Percentiles rank a stretch among this genome's conserved stretches.
Conservation (phyloP, 768 basidiomycete species). For the Galerina marginata region DNA sequence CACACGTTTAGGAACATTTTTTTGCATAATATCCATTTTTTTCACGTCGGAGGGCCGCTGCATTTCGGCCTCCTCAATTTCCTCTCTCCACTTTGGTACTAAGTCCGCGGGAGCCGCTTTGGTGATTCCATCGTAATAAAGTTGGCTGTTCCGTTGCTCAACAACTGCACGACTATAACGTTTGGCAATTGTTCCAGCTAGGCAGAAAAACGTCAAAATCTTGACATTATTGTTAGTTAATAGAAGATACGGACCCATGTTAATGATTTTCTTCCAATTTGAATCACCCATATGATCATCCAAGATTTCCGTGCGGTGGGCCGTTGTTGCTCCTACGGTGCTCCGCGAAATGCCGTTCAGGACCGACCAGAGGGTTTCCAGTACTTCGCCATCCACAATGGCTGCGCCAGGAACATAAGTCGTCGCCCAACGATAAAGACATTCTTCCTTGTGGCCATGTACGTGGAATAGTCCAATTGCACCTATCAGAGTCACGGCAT, state of each 20-base stretch:
- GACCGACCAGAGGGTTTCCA: constrained; percentile 38
- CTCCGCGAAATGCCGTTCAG: constrained; percentile 32
- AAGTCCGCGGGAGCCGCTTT: too few species aligned
- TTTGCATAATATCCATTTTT: background rate
- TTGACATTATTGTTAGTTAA: background rate
- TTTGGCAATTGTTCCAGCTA: background rate
- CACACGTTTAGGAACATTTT: background rate
- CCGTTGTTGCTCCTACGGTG: constrained; percentile 24
- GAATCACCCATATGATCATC: constrained; percentile 38
- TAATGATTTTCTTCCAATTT: constrained; percentile 37
- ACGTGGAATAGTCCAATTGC: constrained; percentile 36
- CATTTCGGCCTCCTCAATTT: background rate
- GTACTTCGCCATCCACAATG: constrained; percentile 35
- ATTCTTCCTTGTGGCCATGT: constrained; percentile 30
- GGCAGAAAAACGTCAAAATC: too few species aligned
- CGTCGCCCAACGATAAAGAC: constrained; percentile 28
- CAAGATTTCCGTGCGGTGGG: constrained; percentile 31
- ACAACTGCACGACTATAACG: background rate
- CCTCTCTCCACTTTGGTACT: background rate
- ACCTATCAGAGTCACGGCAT: constrained; percentile 9
- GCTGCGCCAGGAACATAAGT: constrained; percentile 34
- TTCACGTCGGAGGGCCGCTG: background rate
- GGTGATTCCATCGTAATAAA: too few species aligned
- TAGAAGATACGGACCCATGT: constrained; percentile 16
- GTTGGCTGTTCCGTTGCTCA: background rate